Base-by-base conservation (phyloP, 1,284 basidiomycete genomes). In the Moniliophthora roreri region DNA sequence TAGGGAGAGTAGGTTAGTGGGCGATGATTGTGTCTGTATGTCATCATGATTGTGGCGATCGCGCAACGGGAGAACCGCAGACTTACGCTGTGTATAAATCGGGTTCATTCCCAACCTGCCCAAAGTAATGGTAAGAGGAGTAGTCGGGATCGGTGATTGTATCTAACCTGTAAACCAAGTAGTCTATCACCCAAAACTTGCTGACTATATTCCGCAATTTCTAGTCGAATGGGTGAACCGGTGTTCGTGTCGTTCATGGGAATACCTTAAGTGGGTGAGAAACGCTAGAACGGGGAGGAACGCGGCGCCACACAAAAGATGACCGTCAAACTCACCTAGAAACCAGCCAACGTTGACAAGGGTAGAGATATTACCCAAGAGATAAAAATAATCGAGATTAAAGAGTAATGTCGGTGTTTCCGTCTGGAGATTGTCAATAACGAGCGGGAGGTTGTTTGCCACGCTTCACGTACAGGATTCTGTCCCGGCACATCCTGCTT, bases 51-150 rank as follows among this genome's bases (percentile, higher is more conserved):
- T 32, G 28, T 32, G 28, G 28, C 28, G 28, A 6, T 6, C 7
- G 28, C 16, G 50, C 28, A 38, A 13, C 16, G 11, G 69, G 64
- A 84, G 88, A 59, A 80, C 70, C 16, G 54, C 59, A 60, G n/a
- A n/a, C 52, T 26, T 36, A 39, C 41, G 64, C 58, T 4, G 63
- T 63, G 49, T 75, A 82, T 60, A 82, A 66, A 63, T 84, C 81
- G 8, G 82, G 83, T 61, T 84, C 83, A 63, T 84, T 85, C 0
- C 77, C 79, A 4, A 71, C 65, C 52, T n/a, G n/a, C n/a, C n/a
- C n/a, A n/a, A n/a, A n/a, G n/a, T n/a, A n/a, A n/a, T n/a, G n/a
- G n/a, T n/a, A n/a, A n/a, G n/a, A n/a, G n/a, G n/a, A n/a, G n/a
- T n/a, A n/a, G n/a, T n/a, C n/a, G n/a, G n/a, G n/a, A n/a, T n/a